phyloP scores from a whole-genome alignment of 129 eudicot genomes.

The Flaveria sonorensis region DNA sequence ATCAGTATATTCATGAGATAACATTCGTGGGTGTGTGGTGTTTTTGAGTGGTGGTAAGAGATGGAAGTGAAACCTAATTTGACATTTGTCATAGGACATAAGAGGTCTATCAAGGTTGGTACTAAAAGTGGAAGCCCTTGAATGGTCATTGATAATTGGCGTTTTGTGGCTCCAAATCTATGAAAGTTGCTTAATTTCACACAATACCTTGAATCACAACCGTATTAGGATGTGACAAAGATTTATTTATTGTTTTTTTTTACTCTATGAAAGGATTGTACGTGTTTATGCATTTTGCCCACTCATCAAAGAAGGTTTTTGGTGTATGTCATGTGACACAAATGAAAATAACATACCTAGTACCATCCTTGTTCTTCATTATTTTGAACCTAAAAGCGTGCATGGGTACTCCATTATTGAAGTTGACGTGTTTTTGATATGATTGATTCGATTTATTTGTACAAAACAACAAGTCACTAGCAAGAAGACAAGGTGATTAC shows the following conservation, averaged over 20 bases:
- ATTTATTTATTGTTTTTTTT: conserved; percentile 31
- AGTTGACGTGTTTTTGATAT: background rate
- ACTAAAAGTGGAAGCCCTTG: conserved; percentile 21
- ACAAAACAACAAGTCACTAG: background rate
- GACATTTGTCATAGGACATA: conserved; percentile 43
- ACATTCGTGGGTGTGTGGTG: conserved; percentile 36
- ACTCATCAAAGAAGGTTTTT: background rate
- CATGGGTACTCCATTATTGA: background rate
- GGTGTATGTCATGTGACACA: background rate
- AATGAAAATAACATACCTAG: background rate
- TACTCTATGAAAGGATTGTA: background rate
- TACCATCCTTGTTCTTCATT: background rate
- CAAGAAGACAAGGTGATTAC: background rate
- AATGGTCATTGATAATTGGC: conserved; percentile 38
- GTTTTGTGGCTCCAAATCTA: conserved; percentile 35
- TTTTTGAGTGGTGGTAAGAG: conserved; percentile 30
- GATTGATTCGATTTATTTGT: no score
- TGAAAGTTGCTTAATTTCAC: conserved; percentile 31
- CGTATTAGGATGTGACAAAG: conserved; percentile 39
- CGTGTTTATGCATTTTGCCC: no score
- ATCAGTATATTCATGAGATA: conserved; percentile 18
- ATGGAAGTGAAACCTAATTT: conserved; percentile 37
- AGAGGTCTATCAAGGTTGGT: no score
- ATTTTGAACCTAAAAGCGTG: background rate
- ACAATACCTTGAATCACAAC: conserved; percentile 32